Base-by-base conservation (phyloP, 1,284 basidiomycete genomes). In the Flammula alnicola region DNA sequence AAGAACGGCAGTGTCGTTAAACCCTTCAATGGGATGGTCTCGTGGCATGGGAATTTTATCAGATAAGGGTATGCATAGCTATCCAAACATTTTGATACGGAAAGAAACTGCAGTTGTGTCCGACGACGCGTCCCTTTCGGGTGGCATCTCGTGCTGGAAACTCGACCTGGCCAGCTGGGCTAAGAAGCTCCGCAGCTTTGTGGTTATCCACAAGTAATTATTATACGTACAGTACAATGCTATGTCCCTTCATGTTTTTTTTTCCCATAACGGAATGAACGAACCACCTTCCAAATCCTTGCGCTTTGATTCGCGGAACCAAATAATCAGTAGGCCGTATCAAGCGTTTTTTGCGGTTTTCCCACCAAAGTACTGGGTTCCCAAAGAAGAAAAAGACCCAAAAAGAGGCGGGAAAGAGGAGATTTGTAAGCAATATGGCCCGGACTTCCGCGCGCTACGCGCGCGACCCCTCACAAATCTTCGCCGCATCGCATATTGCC, bases 1-100 rank as follows among this genome's bases (percentile, higher is more conserved):
- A 39, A 68, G 61, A 53, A 69, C 69, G n/a, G 57, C 60, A 35
- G 46, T 61, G 30, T 68, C 66, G 5, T 51, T 63, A 29, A 54
- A 51, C 17, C 58, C 62, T 39, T 50, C 52, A 12, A 55, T 56
- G 32, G 48, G 59, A 33, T 68, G 61, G 58, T 59, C 62, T 6
- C 54, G 48, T 44, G 52, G 52, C 17, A 41, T 55, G 26, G 42
- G 50, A 23, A 52, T 56, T n/a, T 55, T 55, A 20, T 57, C 56
- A 22, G 51, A 56, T 38, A 40, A 36, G 7, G 57, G 47, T 30
- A 44, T 52, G 35, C 49, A 62, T 43, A 56, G 51, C 26, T 53
- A 57, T 46, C 60, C 59, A 10, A 58, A 58, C 19, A 55, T 51
- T 25, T 19, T 51, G 11, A 32, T 30, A 16, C n/a, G 27, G 14